A percentile compares a stretch with the other conserved stretches of the same genome.
phyloP scores from a whole-genome alignment of 2,329 filamentous ascomycete genomes.

The Fusarium sp. region DNA sequence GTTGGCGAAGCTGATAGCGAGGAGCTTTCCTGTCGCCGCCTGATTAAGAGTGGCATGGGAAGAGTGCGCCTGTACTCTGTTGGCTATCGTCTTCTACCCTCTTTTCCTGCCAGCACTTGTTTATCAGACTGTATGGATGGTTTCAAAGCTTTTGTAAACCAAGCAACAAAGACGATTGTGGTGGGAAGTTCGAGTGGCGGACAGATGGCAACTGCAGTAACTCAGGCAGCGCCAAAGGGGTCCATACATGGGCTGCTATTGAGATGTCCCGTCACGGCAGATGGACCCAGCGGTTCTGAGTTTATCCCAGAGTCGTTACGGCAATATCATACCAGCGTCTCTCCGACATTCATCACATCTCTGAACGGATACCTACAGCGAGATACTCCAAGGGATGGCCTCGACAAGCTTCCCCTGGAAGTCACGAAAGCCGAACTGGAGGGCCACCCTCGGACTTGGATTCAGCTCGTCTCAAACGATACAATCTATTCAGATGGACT shows the following conservation, averaged over 20 bases:
- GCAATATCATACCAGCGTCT: conserved; percentile 54
- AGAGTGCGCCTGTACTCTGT: conserved; percentile 56
- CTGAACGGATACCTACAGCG: conserved; percentile 49
- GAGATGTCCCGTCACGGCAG: conserved; percentile 61
- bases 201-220: conserved; percentile 59
- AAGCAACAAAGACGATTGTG: conserved; percentile 47
- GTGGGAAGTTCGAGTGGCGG: conserved; percentile 62
- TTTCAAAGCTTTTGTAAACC: conserved; percentile 40
- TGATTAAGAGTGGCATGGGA: conserved; percentile 48
- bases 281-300: conserved; percentile 52
- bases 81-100: conserved; percentile 59
- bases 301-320: conserved; percentile 53
- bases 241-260: conserved; percentile 56
- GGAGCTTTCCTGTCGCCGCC: conserved; percentile 59
- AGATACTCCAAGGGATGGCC: conserved; percentile 54
- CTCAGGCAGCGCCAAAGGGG: conserved; percentile 46
- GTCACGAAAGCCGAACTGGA: conserved; percentile 44
- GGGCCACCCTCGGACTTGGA: conserved; percentile 56
- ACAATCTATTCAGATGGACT: conserved; percentile 63
- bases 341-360: conserved; percentile 52
- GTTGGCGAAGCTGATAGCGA: conserved; percentile 63
- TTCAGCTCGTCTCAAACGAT: conserved; percentile 64
- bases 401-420: conserved; percentile 57
- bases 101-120: conserved; percentile 53
- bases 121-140: conserved; percentile 56